Percentiles rank a stretch among this genome's conserved stretches.
Conservation (phyloP, 148 eudicot species). For the Vaccinium macrocarpon region DNA sequence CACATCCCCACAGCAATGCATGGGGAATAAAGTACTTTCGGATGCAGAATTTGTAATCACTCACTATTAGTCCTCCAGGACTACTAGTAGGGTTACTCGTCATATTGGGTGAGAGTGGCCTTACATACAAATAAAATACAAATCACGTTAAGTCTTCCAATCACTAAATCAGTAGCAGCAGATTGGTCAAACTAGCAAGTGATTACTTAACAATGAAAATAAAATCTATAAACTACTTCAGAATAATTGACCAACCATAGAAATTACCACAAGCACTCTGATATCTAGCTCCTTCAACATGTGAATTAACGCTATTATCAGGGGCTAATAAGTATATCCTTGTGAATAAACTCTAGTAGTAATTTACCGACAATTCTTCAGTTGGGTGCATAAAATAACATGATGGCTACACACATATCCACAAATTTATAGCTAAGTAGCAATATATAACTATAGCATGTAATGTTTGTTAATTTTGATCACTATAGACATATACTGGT, state of each 20-base stretch:
- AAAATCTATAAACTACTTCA: not conserved
- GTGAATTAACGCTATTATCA: no score
- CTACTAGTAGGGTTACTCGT: not conserved
- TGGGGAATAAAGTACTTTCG: not conserved
- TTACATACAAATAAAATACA: not conserved
- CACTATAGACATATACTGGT: no score
- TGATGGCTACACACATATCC: no score
- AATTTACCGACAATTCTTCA: no score
- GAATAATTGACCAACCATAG: not conserved
- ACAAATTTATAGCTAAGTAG: no score
- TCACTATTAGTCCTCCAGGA: not conserved
- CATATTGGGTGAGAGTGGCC: not conserved
- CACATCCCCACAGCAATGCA: not conserved
- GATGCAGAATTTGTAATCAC: not conserved
- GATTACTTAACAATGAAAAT: no score
- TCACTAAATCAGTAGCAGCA: not conserved
- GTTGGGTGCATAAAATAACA: no score
- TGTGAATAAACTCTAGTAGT: no score
- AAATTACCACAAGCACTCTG: not conserved
- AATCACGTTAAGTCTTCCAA: not conserved
- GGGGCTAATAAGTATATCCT: no score
- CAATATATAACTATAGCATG: no score
- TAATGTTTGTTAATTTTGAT: no score
- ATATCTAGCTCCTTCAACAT: not conserved
- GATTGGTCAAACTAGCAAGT: not conserved